Evolutionary conservation across 768 basidiomycete genomes (phyloP), one percentile per base, ranked within the genome.

Genomic region (Hydnum rufescens): DNA sequence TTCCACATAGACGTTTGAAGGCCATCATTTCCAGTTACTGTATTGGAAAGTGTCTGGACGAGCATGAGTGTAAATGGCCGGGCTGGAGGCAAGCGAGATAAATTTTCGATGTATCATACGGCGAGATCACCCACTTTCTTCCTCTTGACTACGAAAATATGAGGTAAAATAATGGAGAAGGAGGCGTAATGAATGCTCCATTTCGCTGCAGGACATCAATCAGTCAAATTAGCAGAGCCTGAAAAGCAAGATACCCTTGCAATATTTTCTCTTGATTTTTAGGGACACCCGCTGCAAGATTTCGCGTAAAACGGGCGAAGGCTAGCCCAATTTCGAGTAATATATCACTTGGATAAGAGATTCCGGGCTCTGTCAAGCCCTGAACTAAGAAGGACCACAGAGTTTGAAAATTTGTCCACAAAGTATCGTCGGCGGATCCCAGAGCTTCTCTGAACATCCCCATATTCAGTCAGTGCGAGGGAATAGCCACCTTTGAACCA

Each of bases 31-130:
- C 73, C 71, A 2, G 90, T 87, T 30, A 92, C 73, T 23, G 88
- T 69, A 63, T 95, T 95, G 19, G 87, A 83, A 28, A 93, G 70
- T 3, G 82, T 67, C 63, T 95, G 88, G 2, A 79, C 70, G 28
- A 85, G 66, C 54, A 84, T 71, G 16, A 83, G 72, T 4, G 81
- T 77, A 19, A 74, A 68, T 0, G 71, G 65, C 51, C 75, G 70
- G 54, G 74, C 89, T 92, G 60, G 19, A 32, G 3, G 23, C 23
- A 49, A 57, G 16, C n/a, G 32, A 51, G 43, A 57, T 19, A 51
- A 32, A 5, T 29, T 19, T 44, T 2, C 43, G 42, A 49, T 49
- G 42, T 42, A 5, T 22, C 32, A 36, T 42, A 19, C 6, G 5
- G 31, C 56, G 53, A 6, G 30, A 50, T 48, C 29, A 59, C 68